Conservation (phyloP, 345 rosid genomes). For the Mallotus nudiflorus region DNA sequence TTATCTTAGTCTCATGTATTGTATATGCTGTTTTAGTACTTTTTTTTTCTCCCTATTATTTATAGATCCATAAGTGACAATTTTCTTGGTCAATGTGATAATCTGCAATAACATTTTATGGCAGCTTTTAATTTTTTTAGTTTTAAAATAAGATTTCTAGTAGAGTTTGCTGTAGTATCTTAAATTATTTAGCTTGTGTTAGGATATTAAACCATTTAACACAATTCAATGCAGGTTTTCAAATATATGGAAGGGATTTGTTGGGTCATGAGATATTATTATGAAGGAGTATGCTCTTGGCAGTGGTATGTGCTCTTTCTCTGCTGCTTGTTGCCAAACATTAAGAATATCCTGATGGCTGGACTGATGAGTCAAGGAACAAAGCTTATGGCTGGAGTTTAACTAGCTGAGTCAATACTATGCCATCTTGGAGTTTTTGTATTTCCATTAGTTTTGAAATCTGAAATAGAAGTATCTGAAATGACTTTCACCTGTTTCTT, state of each 20-base stretch:
- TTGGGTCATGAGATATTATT: constrained; percentile 31
- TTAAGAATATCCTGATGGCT: background rate
- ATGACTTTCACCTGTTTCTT: background rate
- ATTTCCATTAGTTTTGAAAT: background rate
- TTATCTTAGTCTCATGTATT: background rate
- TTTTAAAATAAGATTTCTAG: background rate
- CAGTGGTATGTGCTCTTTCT: constrained; percentile 15
- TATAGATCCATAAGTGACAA: background rate
- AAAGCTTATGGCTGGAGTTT: background rate
- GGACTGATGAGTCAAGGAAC: background rate
- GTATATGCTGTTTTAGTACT: background rate
- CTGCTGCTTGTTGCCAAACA: background rate
- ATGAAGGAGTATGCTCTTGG: constrained; percentile 30
- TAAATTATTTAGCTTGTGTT: background rate
- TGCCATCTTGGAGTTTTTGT: background rate
- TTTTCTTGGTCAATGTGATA: background rate
- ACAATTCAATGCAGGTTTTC: constrained; percentile 5
- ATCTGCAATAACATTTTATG: background rate
- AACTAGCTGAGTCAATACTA: background rate
- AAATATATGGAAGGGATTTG: constrained; percentile 25
- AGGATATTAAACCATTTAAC: background rate
- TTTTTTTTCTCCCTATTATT: background rate
- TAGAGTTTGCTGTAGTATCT: background rate
- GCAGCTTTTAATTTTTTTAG: background rate
- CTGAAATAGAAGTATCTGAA: background rate